phyloP scores from a whole-genome alignment of 73 alveolate genomes.

The Paramecium tetraurelia region DNA sequence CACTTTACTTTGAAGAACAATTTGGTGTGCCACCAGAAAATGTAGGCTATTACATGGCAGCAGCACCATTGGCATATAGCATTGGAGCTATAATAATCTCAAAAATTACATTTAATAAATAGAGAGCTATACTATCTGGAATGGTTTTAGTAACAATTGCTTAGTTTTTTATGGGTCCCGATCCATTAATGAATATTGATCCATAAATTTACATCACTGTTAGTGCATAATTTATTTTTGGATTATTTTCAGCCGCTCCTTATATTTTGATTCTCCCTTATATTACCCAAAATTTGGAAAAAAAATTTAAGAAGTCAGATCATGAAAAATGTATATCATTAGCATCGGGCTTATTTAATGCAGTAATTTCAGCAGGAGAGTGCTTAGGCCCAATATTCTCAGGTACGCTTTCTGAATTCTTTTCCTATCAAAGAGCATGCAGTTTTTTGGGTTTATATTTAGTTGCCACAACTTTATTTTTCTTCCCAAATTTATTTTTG shows the following conservation, averaged over 20 bases:
- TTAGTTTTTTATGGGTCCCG: slow-evolving; percentile 25
- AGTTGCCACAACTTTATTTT: background rate
- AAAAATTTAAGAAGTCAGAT: background rate
- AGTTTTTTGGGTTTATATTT: background rate
- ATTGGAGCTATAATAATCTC: background rate
- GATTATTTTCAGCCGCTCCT: slow-evolving; percentile 30
- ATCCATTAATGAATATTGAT: background rate
- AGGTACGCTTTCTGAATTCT: background rate
- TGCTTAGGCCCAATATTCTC: background rate
- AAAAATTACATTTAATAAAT: background rate
- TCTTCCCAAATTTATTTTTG: background rate
- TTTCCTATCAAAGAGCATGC: background rate
- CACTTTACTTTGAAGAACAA: background rate
- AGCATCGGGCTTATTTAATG: slow-evolving; percentile 10
- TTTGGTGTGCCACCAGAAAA: background rate
- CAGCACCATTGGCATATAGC: background rate
- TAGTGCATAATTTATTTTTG: background rate
- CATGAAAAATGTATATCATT: background rate
- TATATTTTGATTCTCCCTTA: background rate
- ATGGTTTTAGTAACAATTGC: background rate
- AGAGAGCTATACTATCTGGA: background rate
- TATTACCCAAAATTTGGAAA: background rate
- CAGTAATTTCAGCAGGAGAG: background rate
- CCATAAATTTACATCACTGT: background rate
- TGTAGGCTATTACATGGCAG: slow-evolving; percentile 15